Percentiles rank a stretch among this genome's conserved stretches.
These are phyloP conservation scores for Melaleuca alternifolia DNA, from an alignment of 345 rosid genomes.

Conservation along the genomic window DNA sequence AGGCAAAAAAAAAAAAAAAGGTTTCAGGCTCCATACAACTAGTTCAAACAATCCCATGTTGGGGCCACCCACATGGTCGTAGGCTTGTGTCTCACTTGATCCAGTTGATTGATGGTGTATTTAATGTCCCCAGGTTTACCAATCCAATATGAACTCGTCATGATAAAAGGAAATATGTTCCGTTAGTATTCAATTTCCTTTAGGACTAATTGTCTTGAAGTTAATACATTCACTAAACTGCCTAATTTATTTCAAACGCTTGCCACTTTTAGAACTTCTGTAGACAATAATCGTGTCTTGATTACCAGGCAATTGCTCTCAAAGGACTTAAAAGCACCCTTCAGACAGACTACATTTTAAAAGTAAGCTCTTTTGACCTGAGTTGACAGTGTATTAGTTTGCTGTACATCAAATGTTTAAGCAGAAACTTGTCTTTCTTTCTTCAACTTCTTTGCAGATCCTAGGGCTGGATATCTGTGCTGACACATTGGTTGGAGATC, in stretches of 20 bases:
- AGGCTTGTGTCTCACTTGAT: no score
- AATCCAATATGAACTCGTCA: neutral
- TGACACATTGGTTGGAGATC: slow-evolving; percentile 35
- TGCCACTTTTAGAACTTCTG: neutral
- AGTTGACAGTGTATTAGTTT: neutral
- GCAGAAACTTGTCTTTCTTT: neutral
- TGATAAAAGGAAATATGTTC: neutral
- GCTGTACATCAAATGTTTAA: neutral
- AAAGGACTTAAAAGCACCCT: slow-evolving; percentile 25
- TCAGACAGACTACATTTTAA: slow-evolving; percentile 41
- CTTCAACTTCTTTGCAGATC: slow-evolving; percentile 8
- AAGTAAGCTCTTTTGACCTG: slow-evolving; percentile 6
- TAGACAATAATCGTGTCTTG: neutral
- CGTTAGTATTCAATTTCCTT: no score
- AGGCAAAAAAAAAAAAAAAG: no score
- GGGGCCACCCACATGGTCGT: no score
- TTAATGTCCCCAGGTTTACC: neutral
- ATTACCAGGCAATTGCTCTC: slow-evolving; percentile 29
- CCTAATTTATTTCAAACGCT: no score
- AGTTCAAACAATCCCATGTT: no score
- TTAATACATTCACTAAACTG: no score
- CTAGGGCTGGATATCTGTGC: slow-evolving; percentile 43
- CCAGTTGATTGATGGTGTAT: neutral
- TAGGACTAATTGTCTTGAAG: no score
- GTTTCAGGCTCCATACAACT: no score